Evolutionary conservation across 2,329 filamentous ascomycete species (phyloP), one percentile per base, ranked within the genome.

Genomic region (Clarireedia homoeocarpa): DNA sequence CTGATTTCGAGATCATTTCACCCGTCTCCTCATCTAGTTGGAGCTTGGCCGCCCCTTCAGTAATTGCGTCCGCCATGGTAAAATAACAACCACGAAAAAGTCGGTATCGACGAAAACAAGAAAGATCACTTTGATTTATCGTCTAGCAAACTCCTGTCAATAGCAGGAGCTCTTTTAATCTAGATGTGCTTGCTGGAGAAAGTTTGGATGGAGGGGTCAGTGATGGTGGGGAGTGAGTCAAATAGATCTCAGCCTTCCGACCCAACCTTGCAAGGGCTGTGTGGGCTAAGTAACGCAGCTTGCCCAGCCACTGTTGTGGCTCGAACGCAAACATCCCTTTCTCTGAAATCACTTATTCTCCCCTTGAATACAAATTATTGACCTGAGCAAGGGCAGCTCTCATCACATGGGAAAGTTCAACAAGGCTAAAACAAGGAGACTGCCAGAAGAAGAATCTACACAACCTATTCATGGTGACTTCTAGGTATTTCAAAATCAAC

Each of bases 1-100:
- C 81, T 63, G 76, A 77, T 69, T 83, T 83, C 48, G 81, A 83
- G 44, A 84, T 77, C 79, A 81, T 81, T 71, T 85, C 81, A n/a
- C 81, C 81, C 3, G 81, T 84, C 71, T 80, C 80, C 63, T 81
- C 78, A 69, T 85, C 81, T 38, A 84, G 76, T 68, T 80, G 73
- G 45, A 84, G 75, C 74, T 84, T 84, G 58, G 80, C 77, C 39
- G 75, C 73, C 51, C 70, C 71, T 57, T 68, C 69, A 30, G 64
- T 61, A 38, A 77, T 68, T 59, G 72, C 70, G 65, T 79, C 76
- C 58, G 76, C 72, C 77, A 79, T 79, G 3, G 10, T 53, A 34
- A 20, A 30, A 3, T 39, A 26, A 23, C 20, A 46, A 56, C 14
- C 12, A 14, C 26, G 9, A 17, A 36, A 20, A 14, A 45, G 10